Percentiles rank a stretch among this genome's conserved stretches.
Conservation (phyloP, 2,329 filamentous ascomycete species). For the Ilyonectria mors-panacis region DNA sequence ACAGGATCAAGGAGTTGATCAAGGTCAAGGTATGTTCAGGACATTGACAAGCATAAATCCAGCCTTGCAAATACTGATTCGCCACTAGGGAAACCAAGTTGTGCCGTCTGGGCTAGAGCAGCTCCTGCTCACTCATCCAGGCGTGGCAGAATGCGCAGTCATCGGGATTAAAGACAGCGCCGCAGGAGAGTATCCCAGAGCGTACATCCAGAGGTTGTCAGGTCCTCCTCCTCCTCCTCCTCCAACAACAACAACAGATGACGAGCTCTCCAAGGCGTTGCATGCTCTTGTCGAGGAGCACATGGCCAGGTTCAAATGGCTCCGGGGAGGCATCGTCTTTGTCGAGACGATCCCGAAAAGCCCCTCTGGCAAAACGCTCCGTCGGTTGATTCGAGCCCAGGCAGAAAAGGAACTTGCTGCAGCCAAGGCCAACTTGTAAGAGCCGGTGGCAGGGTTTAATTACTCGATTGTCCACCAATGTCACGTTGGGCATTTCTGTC, state of each 20-base stretch:
- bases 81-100: background rate
- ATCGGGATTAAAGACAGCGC: background rate
- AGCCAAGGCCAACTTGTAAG: too few species aligned
- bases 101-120: background rate
- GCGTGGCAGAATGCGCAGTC: background rate
- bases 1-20: slow-evolving; percentile 79
- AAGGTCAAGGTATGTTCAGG: too few species aligned
- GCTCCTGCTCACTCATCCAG: background rate
- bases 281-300: background rate
- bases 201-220: background rate
- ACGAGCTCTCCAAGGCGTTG: background rate
- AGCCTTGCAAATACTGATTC: too few species aligned
- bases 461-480: too few species aligned
- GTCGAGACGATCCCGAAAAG: background rate
- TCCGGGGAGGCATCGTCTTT: background rate
- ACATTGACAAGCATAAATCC: too few species aligned
- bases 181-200: background rate
- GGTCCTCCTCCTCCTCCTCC: too few species aligned
- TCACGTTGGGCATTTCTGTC: too few species aligned
- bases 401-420: too few species aligned
- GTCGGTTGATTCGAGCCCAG: background rate
- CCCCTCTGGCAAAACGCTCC: background rate
- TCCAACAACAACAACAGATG: background rate
- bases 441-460: too few species aligned
- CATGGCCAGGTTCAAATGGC: background rate